phyloP scores from a whole-genome alignment of 495 filamentous ascomycete genomes.

The Hypoxylon trugodes region DNA sequence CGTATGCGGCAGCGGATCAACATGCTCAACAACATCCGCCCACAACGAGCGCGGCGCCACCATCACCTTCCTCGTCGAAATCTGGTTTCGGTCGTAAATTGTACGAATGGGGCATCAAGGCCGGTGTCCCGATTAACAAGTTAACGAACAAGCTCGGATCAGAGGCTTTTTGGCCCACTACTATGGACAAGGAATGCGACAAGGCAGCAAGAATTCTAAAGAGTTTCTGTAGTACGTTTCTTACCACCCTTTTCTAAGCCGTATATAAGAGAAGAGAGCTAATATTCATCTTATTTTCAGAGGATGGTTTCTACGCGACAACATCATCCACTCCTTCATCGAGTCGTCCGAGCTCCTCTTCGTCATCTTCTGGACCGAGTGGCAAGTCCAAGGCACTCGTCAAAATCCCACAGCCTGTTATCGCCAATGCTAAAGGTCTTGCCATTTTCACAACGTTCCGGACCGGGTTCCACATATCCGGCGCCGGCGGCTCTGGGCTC shows the following conservation, averaged over 20 bases:
- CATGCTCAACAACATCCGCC: constrained; percentile 2
- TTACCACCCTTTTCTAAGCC: not conserved
- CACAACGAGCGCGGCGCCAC: not conserved
- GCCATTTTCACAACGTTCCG: constrained; percentile 89
- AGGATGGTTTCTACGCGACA: constrained; percentile 54
- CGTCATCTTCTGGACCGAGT: constrained; percentile 15
- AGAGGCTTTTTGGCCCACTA: constrained; percentile 85
- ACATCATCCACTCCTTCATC: not conserved
- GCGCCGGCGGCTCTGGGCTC: constrained; percentile 78
- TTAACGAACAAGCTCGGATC: constrained; percentile 76
- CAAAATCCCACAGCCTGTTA: constrained; percentile 76
- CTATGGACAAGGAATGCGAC: constrained; percentile 80
- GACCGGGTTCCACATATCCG: constrained; percentile 81
- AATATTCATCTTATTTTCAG: constrained; percentile 36
- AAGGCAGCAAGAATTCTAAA: constrained; percentile 83
- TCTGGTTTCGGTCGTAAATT: constrained; percentile 39
- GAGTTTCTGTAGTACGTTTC: constrained; percentile 73
- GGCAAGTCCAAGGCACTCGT: constrained; percentile 54
- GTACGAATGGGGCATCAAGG: constrained; percentile 43
- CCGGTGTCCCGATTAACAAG: constrained; percentile 74
- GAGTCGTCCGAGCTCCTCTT: not conserved
- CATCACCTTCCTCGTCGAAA: constrained; percentile 25
- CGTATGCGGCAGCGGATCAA: not conserved
- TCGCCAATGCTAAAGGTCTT: constrained; percentile 75
- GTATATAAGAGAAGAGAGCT: constrained; percentile 2